A percentile compares a stretch with the other conserved stretches of the same genome.
Evolutionary conservation across 768 basidiomycete genomes (phyloP).

Genomic region (Macrolepiota fuliginosa): DNA sequence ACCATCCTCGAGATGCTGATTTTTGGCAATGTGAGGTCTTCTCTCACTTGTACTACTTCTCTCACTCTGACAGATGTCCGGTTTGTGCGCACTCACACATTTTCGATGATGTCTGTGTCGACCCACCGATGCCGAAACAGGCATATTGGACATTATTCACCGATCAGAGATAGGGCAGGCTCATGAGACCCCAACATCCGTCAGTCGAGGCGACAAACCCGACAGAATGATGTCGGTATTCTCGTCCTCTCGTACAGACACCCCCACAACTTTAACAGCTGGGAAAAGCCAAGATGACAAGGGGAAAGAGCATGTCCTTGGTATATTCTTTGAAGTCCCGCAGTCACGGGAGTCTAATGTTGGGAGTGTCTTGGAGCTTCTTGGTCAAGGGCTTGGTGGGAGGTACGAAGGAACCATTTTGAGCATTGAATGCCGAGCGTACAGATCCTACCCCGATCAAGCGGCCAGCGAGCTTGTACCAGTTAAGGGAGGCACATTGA

Average conservation of each 20-base stretch:
- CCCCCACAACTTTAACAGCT: not conserved
- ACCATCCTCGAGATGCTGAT: not conserved
- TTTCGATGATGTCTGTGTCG: not conserved
- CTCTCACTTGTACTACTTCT: not conserved
- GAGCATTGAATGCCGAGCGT: slow-evolving; percentile 8
- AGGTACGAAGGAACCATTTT: not conserved
- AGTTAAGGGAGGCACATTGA: slow-evolving; percentile 17
- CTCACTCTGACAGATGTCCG: not conserved
- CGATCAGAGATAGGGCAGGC: not conserved
- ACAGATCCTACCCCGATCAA: not conserved
- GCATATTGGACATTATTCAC: not conserved
- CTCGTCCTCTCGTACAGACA: not conserved
- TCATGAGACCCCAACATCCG: not conserved
- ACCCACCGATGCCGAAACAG: not conserved
- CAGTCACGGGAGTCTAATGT: not conserved
- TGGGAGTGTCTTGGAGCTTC: not conserved
- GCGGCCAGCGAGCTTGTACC: not conserved
- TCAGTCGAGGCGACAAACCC: not conserved
- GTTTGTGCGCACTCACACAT: not conserved
- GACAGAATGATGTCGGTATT: not conserved
- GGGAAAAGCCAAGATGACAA: not conserved
- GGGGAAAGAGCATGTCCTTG: not conserved
- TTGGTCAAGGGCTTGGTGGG: not conserved
- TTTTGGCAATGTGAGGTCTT: not conserved
- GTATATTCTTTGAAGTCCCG: slow-evolving; percentile 6